Conservation (phyloP, 148 eudicot genomes). For the Silene latifolia region DNA sequence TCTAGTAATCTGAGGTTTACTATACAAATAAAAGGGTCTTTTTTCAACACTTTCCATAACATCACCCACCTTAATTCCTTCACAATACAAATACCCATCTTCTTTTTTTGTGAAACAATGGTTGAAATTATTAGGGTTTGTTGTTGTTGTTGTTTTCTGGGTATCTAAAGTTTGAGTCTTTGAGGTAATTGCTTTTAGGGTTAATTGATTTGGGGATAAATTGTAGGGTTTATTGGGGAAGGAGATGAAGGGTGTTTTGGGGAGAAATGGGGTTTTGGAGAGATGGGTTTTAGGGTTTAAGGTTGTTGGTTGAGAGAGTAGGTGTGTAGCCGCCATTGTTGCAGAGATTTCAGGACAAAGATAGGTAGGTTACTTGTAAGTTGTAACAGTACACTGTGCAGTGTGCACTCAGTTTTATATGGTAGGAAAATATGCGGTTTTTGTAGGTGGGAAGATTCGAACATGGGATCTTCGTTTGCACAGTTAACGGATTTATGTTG, state of each 20-base stretch:
- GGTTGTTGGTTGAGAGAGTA: neutral
- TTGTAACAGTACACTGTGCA: neutral
- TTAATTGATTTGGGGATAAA: neutral
- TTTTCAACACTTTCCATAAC: constrained; percentile 74
- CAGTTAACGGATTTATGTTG: too few relatives aligned
- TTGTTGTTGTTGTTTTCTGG: neutral
- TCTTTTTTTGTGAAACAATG: constrained; percentile 57
- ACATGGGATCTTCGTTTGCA: neutral
- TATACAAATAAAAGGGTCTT: constrained; percentile 85
- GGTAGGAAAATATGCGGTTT: neutral
- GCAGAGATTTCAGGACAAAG: constrained; percentile 2
- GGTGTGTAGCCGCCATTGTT: constrained; percentile 1
- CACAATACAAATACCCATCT: constrained; percentile 87
- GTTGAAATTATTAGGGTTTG: constrained; percentile 20
- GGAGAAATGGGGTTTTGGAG: constrained; percentile 5
- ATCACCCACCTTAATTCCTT: constrained; percentile 71
- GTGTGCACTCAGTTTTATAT: neutral
- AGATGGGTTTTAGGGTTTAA: constrained; percentile 3
- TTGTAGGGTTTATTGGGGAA: constrained; percentile 6
- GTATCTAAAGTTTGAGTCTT: constrained; percentile 8
- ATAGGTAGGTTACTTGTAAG: neutral
- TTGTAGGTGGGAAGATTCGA: neutral
- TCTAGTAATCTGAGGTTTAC: constrained; percentile 82
- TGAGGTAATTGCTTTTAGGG: constrained; percentile 1
- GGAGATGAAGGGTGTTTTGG: neutral